Conservation (phyloP, 306 rosid genomes). For the Cyamopsis tetragonoloba region DNA sequence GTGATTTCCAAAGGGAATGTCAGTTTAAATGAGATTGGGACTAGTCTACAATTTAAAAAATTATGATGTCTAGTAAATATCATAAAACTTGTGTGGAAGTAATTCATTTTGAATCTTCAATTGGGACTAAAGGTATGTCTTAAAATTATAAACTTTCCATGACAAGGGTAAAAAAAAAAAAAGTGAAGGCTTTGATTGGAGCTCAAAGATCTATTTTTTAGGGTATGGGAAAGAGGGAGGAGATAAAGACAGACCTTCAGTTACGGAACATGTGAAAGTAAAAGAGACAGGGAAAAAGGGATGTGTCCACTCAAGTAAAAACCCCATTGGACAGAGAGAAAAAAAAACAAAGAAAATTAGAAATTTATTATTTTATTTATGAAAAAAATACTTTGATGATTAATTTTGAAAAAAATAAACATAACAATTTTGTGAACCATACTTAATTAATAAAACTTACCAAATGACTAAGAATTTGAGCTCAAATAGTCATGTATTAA, state of each 20-base stretch:
- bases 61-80: slow-evolving; percentile 19
- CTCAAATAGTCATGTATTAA: too few relatives aligned
- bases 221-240: slow-evolving; percentile 46
- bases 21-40: slow-evolving; percentile 20
- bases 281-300: slow-evolving; percentile 39
- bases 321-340: slow-evolving; percentile 15
- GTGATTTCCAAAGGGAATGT: slow-evolving; percentile 34
- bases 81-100: slow-evolving; percentile 35
- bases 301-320: slow-evolving; percentile 37
- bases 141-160: slow-evolving; percentile 33
- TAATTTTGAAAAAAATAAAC: too few relatives aligned
- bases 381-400: too few relatives aligned
- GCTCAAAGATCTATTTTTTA: slow-evolving; percentile 36
- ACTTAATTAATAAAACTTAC: too few relatives aligned
- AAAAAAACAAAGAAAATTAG: too few relatives aligned
- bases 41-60: slow-evolving; percentile 16
- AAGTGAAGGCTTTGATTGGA: slow-evolving; percentile 50
- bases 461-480: too few relatives aligned
- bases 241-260: slow-evolving; percentile 52
- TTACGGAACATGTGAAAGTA: slow-evolving; percentile 43
- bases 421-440: too few relatives aligned
- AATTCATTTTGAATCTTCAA: too few relatives aligned
- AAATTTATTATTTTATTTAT: too few relatives aligned
- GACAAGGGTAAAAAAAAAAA: slow-evolving; percentile 28
- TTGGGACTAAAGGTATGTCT: slow-evolving; percentile 32